Evolutionary conservation across 257 asterid species (phyloP).

Genomic region (Solanum gracilifrons): DNA sequence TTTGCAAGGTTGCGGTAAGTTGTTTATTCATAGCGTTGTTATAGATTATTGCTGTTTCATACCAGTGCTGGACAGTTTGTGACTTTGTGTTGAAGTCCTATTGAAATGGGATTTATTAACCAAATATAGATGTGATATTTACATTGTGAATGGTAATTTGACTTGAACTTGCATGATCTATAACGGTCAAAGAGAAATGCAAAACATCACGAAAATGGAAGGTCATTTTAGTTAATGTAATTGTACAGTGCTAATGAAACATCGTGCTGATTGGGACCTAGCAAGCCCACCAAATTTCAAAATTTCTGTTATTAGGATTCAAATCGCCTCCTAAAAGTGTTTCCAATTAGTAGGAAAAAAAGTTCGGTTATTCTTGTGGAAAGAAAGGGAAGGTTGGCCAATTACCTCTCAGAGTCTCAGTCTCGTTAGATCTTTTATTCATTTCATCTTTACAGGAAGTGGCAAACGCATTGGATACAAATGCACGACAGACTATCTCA

Average conservation of each 20-base stretch:
- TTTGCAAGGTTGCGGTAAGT: conserved; percentile 74
- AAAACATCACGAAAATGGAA: neutral
- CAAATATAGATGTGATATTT: neutral
- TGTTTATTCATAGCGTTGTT: neutral
- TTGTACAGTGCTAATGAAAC: neutral
- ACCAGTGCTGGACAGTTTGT: neutral
- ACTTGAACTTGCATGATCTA: neutral
- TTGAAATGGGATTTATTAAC: neutral
- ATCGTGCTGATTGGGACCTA: neutral
- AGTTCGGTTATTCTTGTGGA: neutral
- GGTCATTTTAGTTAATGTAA: neutral
- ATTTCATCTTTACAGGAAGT: conserved; percentile 27
- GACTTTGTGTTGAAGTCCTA: neutral
- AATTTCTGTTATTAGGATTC: neutral
- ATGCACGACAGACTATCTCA: conserved; percentile 32
- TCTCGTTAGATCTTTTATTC: neutral
- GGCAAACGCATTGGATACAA: conserved; percentile 42
- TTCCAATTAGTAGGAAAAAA: neutral
- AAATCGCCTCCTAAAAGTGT: neutral
- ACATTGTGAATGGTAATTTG: neutral
- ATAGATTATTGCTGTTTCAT: neutral
- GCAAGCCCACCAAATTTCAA: neutral
- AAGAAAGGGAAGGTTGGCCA: neutral
- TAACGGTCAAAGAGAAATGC: neutral
- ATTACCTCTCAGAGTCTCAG: neutral